phyloP scores from a whole-genome alignment of 2,329 filamentous ascomycete genomes.

The Cryphonectria japonica region DNA sequence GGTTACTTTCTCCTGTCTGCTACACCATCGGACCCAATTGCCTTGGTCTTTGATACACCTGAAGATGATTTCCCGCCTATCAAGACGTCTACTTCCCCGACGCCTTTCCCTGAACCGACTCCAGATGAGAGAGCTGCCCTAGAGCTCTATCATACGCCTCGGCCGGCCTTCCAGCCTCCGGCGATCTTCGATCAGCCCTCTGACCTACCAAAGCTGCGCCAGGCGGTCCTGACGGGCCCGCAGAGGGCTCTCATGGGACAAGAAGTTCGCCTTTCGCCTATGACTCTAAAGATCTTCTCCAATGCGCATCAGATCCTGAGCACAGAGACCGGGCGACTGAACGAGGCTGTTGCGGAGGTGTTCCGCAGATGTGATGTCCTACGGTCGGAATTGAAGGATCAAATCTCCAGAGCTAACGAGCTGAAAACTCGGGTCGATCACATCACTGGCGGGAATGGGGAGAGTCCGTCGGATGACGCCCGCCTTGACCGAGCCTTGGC shows the following conservation, averaged over 20 bases:
- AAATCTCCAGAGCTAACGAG: conserved; percentile 68
- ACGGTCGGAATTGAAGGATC: conserved; percentile 68
- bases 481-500: conserved; percentile 63
- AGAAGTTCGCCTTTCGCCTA: conserved; percentile 70
- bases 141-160: conserved; percentile 62
- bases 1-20: conserved; percentile 66
- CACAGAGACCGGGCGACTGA: conserved; percentile 70
- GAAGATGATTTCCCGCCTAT: conserved; percentile 49
- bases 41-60: conserved; percentile 62
- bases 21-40: conserved; percentile 60
- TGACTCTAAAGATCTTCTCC: conserved; percentile 72
- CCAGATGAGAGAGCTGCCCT: conserved; percentile 40
- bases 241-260: conserved; percentile 66
- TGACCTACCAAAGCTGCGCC: conserved; percentile 46
- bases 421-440: conserved; percentile 68
- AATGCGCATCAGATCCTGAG: conserved; percentile 73
- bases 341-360: conserved; percentile 71
- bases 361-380: conserved; percentile 73
- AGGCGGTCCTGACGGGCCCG: conserved; percentile 60
- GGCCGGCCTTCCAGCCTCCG: conserved; percentile 68
- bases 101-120: conserved; percentile 47
- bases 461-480: conserved; percentile 56
- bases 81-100: conserved; percentile 38
- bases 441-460: conserved; percentile 63
- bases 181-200: conserved; percentile 56